Conservation (phyloP, 2,329 filamentous ascomycete species). For the Ophiocordyceps camponoti-leonardi region DNA sequence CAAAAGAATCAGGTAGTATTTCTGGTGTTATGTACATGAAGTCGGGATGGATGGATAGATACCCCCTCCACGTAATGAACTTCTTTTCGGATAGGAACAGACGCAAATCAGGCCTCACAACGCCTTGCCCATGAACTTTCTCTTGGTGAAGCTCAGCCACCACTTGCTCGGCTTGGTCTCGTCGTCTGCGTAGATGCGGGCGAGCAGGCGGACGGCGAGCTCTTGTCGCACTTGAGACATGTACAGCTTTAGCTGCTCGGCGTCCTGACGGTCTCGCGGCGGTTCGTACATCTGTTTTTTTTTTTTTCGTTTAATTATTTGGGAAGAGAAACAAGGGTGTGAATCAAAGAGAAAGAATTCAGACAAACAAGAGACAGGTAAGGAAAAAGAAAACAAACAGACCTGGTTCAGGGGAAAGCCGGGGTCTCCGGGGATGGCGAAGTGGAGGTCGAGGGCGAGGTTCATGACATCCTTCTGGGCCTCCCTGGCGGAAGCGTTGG, state of each 20-base stretch:
- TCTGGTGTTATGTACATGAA: neutral
- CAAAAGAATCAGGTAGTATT: neutral
- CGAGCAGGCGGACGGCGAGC: slow-evolving; percentile 64
- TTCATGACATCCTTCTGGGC: slow-evolving; percentile 68
- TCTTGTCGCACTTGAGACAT: slow-evolving; percentile 88
- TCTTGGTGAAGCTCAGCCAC: slow-evolving; percentile 98
- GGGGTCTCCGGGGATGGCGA: slow-evolving; percentile 85
- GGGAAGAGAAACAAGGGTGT: too few species aligned
- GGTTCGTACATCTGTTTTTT: slow-evolving; percentile 64
- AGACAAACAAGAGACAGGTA: neutral
- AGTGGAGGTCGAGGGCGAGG: slow-evolving; percentile 78
- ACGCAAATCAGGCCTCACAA: slow-evolving; percentile 26
- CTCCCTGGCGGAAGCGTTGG: slow-evolving; percentile 42
- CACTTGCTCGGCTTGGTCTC: slow-evolving; percentile 63
- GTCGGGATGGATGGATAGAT: neutral
- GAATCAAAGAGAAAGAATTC: neutral
- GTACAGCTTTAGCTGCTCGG: slow-evolving; percentile 77
- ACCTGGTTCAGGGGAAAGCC: slow-evolving; percentile 86
- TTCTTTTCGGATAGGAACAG: neutral
- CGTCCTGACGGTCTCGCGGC: slow-evolving; percentile 71
- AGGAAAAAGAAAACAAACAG: neutral
- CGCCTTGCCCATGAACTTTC: slow-evolving; percentile 98
- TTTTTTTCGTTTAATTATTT: too few species aligned
- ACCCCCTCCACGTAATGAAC: neutral
- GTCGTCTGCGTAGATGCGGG: slow-evolving; percentile 70